Percentiles rank a stretch among this genome's conserved stretches.
Evolutionary conservation across 1,139 yeast genomes (phyloP).

Genomic region (Sugiyamaella grinbergsii): DNA sequence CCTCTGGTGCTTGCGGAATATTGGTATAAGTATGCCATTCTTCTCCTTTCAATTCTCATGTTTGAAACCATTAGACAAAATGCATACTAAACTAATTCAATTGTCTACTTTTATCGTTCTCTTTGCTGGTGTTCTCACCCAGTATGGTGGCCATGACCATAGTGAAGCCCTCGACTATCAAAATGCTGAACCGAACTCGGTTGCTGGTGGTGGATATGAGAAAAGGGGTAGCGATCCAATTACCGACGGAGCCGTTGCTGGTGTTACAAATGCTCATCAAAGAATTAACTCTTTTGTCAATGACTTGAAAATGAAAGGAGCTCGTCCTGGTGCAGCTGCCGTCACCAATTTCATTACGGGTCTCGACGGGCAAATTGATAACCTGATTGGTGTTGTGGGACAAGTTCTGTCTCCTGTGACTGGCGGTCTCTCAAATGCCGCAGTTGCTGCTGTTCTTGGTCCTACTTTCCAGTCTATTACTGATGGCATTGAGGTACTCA

Average conservation of each 20-base stretch:
- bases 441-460: conserved; percentile 34
- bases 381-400: conserved; percentile 34
- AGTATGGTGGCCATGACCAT: background rate
- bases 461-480: conserved; percentile 40
- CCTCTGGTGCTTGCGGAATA: background rate
- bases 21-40: background rate
- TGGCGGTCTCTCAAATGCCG: conserved; percentile 33
- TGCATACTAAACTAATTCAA: background rate
- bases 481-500: conserved; percentile 40
- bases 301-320: conserved; percentile 30
- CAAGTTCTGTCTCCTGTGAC: conserved; percentile 33
- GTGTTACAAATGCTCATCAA: conserved; percentile 30
- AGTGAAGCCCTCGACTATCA: background rate
- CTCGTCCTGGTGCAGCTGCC: conserved; percentile 36
- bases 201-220: background rate
- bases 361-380: conserved; percentile 42
- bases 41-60: background rate
- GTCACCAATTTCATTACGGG: conserved; percentile 38
- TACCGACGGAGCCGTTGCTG: conserved; percentile 19
- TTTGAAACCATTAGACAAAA: background rate
- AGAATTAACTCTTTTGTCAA: conserved; percentile 34
- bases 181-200: background rate
- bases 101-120: background rate
- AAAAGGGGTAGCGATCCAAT: conserved; percentile 4
- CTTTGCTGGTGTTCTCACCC: background rate